These are phyloP conservation scores for Leccinum disarticulatum DNA, from an alignment of 768 basidiomycete species.

Conservation along the genomic window DNA sequence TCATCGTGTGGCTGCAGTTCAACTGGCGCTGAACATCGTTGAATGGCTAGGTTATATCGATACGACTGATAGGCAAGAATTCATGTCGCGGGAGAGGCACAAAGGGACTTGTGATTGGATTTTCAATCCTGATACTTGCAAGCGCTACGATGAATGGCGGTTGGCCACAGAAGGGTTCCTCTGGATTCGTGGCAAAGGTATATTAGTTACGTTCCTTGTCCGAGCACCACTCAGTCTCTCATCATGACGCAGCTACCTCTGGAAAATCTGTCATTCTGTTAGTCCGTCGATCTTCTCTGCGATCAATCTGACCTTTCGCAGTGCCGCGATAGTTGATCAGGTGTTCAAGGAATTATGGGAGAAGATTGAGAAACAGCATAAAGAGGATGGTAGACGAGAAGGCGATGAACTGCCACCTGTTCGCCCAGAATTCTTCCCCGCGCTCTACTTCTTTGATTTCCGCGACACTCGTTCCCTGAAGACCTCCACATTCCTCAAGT, in stretches of 20 bases:
- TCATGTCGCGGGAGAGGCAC: slow-evolving; percentile 24
- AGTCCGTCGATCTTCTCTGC: not conserved
- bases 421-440: slow-evolving; percentile 27
- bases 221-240: not conserved
- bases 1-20: slow-evolving; percentile 13
- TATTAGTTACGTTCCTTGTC: not conserved
- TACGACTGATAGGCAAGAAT: slow-evolving; percentile 24
- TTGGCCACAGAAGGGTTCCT: slow-evolving; percentile 21
- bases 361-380: slow-evolving; percentile 22
- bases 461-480: slow-evolving; percentile 24
- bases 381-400: slow-evolving; percentile 17
- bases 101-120: slow-evolving; percentile 28
- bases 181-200: slow-evolving; percentile 28
- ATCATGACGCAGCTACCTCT: slow-evolving; percentile 14
- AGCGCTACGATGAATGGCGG: slow-evolving; percentile 21
- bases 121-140: slow-evolving; percentile 19
- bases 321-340: slow-evolving; percentile 26
- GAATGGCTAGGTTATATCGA: slow-evolving; percentile 27
- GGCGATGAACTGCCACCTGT: slow-evolving; percentile 16
- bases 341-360: slow-evolving; percentile 25
- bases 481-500: slow-evolving; percentile 21
- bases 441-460: slow-evolving; percentile 30
- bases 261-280: slow-evolving; percentile 28
- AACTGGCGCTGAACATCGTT: slow-evolving; percentile 22
- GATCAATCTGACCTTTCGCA: slow-evolving; percentile 10